These are phyloP conservation scores for Xylaria sp. DNA, from an alignment of 495 filamentous ascomycete genomes.

Conservation along the genomic window DNA sequence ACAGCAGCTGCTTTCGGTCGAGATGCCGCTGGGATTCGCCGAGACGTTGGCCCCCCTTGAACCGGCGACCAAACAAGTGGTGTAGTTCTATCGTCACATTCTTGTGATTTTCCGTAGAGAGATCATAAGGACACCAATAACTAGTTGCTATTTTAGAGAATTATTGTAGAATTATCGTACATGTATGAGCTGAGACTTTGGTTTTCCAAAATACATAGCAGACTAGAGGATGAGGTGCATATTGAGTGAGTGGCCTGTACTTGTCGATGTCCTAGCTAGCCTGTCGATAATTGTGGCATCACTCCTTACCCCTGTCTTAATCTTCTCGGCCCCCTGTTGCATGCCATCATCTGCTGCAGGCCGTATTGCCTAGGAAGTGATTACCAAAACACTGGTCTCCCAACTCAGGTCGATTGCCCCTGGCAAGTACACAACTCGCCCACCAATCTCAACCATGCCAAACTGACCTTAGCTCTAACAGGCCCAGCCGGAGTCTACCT, in stretches of 20 bases:
- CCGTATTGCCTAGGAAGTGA: slow-evolving; percentile 14
- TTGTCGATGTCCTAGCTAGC: slow-evolving; percentile 6
- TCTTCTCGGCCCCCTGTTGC: slow-evolving; percentile 18
- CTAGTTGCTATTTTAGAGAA: background rate
- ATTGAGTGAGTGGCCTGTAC: slow-evolving; percentile 10
- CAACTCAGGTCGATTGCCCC: slow-evolving; percentile 14
- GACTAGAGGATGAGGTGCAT: slow-evolving; percentile 5
- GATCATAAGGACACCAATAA: background rate
- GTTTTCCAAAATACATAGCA: background rate
- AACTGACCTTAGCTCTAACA: background rate
- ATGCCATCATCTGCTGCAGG: slow-evolving; percentile 22
- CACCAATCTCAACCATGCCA: slow-evolving; percentile 18
- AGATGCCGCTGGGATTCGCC: background rate
- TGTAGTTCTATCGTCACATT: background rate
- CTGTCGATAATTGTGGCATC: slow-evolving; percentile 25
- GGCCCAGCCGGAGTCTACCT: too few relatives aligned
- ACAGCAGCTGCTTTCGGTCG: background rate
- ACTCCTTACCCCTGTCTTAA: slow-evolving; percentile 21
- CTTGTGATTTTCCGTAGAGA: background rate
- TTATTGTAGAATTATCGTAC: too few relatives aligned
- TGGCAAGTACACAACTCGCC: slow-evolving; percentile 20
- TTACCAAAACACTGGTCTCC: slow-evolving; percentile 21
- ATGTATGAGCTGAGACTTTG: slow-evolving; percentile 17
- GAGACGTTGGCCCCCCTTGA: background rate
- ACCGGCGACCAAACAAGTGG: background rate